Base-by-base conservation (phyloP, 225 moss, liverwort and hornwort species). In the Bryum argenteum region DNA sequence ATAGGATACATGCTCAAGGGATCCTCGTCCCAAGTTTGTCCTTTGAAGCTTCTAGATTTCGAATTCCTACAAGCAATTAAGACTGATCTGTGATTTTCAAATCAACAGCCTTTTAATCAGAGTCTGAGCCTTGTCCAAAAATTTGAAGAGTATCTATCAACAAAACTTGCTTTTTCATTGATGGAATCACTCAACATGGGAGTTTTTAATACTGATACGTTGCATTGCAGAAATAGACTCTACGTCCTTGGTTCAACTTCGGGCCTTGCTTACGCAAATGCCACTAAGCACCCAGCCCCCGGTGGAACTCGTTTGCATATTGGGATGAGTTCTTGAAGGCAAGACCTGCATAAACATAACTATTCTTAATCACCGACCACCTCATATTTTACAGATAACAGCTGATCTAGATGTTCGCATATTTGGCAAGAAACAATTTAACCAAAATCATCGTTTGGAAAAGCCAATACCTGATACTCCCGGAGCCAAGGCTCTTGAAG, bases 251-350 rank as follows among this genome's bases (percentile, higher is more conserved):
- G 26, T 33, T 78, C 66, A 43, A 19, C 11, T 24, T 74, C 71
- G 85, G 70, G 71, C 23, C 64, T 80, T 75, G 17, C 23, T 77
- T 65, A 93, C 85, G 67, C 73, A 75, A 61, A 85, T 89, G 72
- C 98, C 98, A 79, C 91, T 94, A 45, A 98, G 77, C 56, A 84
- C 83, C 81, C 91, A 92, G 17, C 98, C 98, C 60, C 98, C 98
- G 54, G 94, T 88, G 24, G 90, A 89, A 82, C 98, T 98, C 94
- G 94, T 92, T 77, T 94, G 98, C 98, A 98, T 98, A 33, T 91
- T 85, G 8, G 98, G 98, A 77, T 94, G 98, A 69, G 92, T 92
- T 79, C 98, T 87, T 67, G 88, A 90, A 28, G 91, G 94, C 59
- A 98, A 59, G 20, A 98, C 92, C 97, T 98, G 91, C 80, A 70